Evolutionary conservation across 1,284 basidiomycete genomes (phyloP), one percentile per base, ranked within the genome.

Genomic region (Anthracocystis panici-leucophaei): DNA sequence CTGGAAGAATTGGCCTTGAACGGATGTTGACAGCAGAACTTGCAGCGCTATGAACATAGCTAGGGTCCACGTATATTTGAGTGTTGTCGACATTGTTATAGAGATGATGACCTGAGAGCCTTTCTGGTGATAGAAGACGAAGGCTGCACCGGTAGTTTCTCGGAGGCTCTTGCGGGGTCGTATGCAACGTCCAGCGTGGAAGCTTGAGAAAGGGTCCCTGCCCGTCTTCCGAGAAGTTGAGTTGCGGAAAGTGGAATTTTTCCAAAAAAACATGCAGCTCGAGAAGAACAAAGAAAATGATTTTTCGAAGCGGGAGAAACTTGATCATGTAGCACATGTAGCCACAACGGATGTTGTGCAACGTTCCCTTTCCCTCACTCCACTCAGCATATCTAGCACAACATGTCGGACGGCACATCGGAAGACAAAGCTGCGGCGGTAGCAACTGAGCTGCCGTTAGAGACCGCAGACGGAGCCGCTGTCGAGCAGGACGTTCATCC

Each of bases 1-100:
- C 51, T 77, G 68, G 60, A 81, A 81, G 70, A 81, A 72, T 42
- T 80, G 76, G 11, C 60, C 78, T n/a, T 60, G 57, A 18, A 62
- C 65, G 1, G 41, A 44, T 20, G 57, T 38, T 14, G 62, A 20
- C 31, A 70, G 57, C 35, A 68, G 33, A 20, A 68, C 27, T 44
- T 64, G 60, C 8, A 67, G 20, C 20, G 44, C 56, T 11, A 66
- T 12, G 1, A 73, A 50, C 53, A 64, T 42, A 53, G 46, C 33
- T 16, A 62, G 27, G 1, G 41, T 20, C 57, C 48, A 52, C 0
- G 25, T 23, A 11, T 29, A 40, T 11, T 31, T 21, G 33, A 40
- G 49, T 14, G 50, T 21, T 21, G 52, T 41, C 11, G n/a, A 52
- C 61, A 69, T 66, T 12, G 14, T 45, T 8, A 21, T 25, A 5